Evolutionary conservation across 306 rosid genomes (phyloP), one percentile per base, ranked within the genome.

Genomic region (Amphicarpaea edgeworthii): DNA sequence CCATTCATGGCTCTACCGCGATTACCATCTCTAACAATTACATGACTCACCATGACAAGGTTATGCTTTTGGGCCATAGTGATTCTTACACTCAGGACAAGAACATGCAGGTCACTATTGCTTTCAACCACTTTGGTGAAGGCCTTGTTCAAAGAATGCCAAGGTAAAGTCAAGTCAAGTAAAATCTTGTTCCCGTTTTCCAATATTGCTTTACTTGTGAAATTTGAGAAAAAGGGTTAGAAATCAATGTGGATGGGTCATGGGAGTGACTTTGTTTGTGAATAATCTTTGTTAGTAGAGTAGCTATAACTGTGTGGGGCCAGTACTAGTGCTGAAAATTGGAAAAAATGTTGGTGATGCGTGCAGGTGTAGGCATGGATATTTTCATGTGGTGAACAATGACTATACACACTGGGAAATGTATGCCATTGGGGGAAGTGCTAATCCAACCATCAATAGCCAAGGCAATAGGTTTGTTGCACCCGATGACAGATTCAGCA

Each of bases 381-480:
- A 95, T 63, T 95, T 95, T 69, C 99, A 95, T 83, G 99, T 95
- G 85, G 97, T 95, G 71, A 95, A 95, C 90, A 95, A 95, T 89
- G 99, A 95, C 99, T 95, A 95, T 14, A 92, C 97, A 28, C 99
- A 95, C 42, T 95, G 99, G 99, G 97, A 95, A 88, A 95, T 95
- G 99, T 95, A 95, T 51, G 99, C 99, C 64, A 92, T 95, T 66
- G 99, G 99, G 19, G 99, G 99, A 10, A 95, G 99, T 83, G 99
- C 96, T 3, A 28, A 81, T 66, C 99, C 99, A 0, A 95, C 99
- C 43, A 95, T 95, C 86, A 95, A 95, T 62, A 92, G 99, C 68
- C 96, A 95, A 75, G 99, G 97, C n/a, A 95, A 95, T 53, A 84
- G 99, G 80, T 95, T 95, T 78, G 76, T 72, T 5, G 99, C 99